These are phyloP conservation scores for Luffa aegyptiaca DNA, from an alignment of 306 rosid genomes.

Conservation along the genomic window DNA sequence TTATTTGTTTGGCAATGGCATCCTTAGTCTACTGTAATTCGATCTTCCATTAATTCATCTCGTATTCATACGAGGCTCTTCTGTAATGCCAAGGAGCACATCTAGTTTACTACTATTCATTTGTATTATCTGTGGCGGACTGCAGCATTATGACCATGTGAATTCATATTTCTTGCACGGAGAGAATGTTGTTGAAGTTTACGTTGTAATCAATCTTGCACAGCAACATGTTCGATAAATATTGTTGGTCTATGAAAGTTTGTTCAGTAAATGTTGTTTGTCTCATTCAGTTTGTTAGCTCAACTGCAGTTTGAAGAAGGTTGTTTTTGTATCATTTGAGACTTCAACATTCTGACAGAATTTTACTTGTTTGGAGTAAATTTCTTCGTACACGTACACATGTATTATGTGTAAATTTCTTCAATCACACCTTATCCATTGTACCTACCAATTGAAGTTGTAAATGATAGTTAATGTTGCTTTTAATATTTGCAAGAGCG, in stretches of 20 bases:
- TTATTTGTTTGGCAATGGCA: neutral
- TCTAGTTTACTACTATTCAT: neutral
- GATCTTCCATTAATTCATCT: neutral
- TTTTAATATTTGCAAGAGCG: too few species aligned
- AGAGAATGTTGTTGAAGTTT: neutral
- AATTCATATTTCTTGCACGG: neutral
- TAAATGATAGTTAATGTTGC: too few species aligned
- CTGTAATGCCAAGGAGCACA: neutral
- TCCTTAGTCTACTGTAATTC: neutral
- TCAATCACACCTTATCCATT: neutral
- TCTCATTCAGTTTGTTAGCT: neutral
- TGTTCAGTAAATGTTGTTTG: neutral
- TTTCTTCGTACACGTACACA: neutral
- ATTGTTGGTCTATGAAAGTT: neutral
- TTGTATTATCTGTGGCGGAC: neutral
- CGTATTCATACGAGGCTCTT: neutral
- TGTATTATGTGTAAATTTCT: too few species aligned
- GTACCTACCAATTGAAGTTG: neutral
- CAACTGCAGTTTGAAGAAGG: neutral
- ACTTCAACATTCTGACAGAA: neutral
- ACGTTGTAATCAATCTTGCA: neutral
- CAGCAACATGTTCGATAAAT: neutral
- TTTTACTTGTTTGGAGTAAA: neutral
- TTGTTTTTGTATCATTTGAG: neutral
- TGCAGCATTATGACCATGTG: neutral